Evolutionary conservation across 352 stramenopile genomes (phyloP).

Genomic region (Pythium myriotylum): DNA sequence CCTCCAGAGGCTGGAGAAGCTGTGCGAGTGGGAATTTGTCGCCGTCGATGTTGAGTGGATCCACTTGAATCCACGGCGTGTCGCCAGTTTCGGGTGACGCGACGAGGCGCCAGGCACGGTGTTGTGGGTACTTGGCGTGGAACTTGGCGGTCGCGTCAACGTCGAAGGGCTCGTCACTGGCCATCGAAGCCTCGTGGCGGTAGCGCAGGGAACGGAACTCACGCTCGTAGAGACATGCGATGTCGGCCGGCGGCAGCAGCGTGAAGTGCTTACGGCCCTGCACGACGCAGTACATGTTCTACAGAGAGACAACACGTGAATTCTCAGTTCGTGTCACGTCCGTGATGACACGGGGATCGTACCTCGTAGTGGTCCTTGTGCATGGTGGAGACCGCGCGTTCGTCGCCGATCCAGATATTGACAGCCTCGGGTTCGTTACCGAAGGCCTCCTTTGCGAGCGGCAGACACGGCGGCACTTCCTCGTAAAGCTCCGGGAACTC

Average conservation of each 20-base stretch:
- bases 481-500: slow-evolving; percentile 68
- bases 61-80: slow-evolving; percentile 83
- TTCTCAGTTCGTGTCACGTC: too few relatives aligned
- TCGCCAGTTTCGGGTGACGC: slow-evolving; percentile 45
- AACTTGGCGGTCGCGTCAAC: slow-evolving; percentile 42
- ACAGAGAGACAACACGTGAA: slow-evolving; percentile 2
- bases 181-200: slow-evolving; percentile 32
- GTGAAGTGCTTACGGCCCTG: slow-evolving; percentile 96
- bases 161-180: slow-evolving; percentile 22
- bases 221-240: slow-evolving; percentile 89
- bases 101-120: slow-evolving; percentile 54
- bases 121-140: slow-evolving; percentile 50
- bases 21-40: slow-evolving; percentile 54
- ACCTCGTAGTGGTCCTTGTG: slow-evolving; percentile 99
- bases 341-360: too few relatives aligned
- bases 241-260: slow-evolving; percentile 85
- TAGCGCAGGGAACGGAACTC: slow-evolving; percentile 71
- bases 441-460: slow-evolving; percentile 66
- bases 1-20: slow-evolving; percentile 59
- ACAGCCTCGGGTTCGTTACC: slow-evolving; percentile 86
- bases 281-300: slow-evolving; percentile 98
- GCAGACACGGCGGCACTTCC: slow-evolving; percentile 64
- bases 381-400: slow-evolving; percentile 93
- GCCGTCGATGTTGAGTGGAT: slow-evolving; percentile 67
- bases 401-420: slow-evolving; percentile 98